phyloP scores from a whole-genome alignment of 1,284 basidiomycete genomes.

The Porodaedalea pini region DNA sequence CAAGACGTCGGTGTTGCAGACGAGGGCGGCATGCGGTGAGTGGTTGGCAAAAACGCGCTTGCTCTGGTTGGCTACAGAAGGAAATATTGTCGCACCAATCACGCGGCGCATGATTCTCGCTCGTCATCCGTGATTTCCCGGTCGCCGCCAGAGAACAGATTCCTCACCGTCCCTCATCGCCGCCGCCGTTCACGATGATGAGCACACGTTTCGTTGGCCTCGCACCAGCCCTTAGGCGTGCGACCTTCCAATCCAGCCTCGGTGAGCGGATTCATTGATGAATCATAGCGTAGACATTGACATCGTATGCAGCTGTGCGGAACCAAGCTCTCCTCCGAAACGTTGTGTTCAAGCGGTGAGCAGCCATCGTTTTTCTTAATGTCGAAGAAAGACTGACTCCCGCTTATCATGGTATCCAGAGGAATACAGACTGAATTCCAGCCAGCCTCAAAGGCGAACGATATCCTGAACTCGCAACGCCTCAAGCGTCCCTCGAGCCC shows the following conservation, averaged over 20 bases:
- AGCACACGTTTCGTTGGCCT: slow-evolving; percentile 51
- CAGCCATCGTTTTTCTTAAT: neutral
- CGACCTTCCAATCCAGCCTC: slow-evolving; percentile 44
- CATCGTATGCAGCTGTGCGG: slow-evolving; percentile 33
- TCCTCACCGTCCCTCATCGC: slow-evolving; percentile 8
- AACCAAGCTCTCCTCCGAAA: slow-evolving; percentile 44
- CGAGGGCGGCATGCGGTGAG: too few species aligned
- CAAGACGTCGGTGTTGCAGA: too few species aligned
- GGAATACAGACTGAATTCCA: slow-evolving; percentile 62
- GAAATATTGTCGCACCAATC: neutral
- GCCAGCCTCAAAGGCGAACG: slow-evolving; percentile 53
- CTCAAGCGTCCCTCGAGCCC: slow-evolving; percentile 83
- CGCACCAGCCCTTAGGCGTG: slow-evolving; percentile 49
- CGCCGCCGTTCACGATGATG: slow-evolving; percentile 35
- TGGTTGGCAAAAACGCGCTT: neutral
- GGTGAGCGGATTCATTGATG: slow-evolving; percentile 45
- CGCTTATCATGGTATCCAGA: slow-evolving; percentile 30
- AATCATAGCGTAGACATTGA: neutral
- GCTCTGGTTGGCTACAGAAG: neutral
- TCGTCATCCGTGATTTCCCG: slow-evolving; percentile 26
- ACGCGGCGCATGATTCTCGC: neutral
- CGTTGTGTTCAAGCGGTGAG: slow-evolving; percentile 46
- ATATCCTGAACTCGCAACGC: slow-evolving; percentile 85
- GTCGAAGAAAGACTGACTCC: neutral
- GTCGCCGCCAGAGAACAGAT: slow-evolving; percentile 15